Conservation (phyloP, 805 yeast genomes). For the Ogataea nitratoaversa region DNA sequence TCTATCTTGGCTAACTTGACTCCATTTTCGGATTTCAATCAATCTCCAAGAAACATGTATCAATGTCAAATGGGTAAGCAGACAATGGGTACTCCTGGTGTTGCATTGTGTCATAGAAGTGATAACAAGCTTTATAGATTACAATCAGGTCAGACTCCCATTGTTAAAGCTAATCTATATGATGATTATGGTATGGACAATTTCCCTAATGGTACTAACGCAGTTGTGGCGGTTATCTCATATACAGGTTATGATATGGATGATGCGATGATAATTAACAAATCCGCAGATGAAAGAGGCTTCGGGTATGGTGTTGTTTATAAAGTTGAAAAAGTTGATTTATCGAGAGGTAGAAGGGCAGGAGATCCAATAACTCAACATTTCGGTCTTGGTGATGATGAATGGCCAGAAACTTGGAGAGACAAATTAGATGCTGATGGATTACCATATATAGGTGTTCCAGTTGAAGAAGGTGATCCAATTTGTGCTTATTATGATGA, state of each 20-base stretch:
- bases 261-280: conserved; percentile 98
- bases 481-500: conserved; percentile 91
- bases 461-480: conserved; percentile 94
- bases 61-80: conserved; percentile 99
- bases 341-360: conserved; percentile 69
- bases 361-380: conserved; percentile 95
- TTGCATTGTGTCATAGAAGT: conserved; percentile 84
- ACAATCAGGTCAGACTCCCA: conserved; percentile 96
- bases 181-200: conserved; percentile 98
- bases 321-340: conserved; percentile 89
- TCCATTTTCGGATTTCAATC: conserved; percentile 97
- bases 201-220: conserved; percentile 97
- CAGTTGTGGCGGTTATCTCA: conserved; percentile 97
- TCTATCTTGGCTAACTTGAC: conserved; percentile 95
- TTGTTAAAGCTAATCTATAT: conserved; percentile 87
- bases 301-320: conserved; percentile 96
- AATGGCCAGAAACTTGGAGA: conserved; percentile 90
- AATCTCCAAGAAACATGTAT: conserved; percentile 99
- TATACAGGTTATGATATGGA: conserved; percentile 99
- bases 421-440: conserved; percentile 89
- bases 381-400: conserved; percentile 90
- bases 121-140: conserved; percentile 91
- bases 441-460: conserved; percentile 81
- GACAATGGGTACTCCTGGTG: conserved; percentile 99
- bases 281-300: conserved; percentile 96